Conservation (phyloP, 2,329 filamentous ascomycete species). For the Nannizziopsis arthrosporioides region DNA sequence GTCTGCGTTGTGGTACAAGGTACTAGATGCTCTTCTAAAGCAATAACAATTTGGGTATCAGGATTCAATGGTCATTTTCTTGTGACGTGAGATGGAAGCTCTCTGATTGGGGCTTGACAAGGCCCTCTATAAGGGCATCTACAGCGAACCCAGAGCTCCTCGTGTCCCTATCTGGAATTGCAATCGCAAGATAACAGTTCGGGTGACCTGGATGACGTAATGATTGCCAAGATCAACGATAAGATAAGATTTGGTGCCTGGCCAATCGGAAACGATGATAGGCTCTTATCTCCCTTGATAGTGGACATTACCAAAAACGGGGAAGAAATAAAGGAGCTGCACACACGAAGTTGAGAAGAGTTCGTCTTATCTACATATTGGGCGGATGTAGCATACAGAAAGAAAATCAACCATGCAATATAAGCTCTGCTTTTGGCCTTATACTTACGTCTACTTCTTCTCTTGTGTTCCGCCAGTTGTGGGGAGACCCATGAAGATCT, state of each 20-base stretch:
- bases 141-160: neutral
- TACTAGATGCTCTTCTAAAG: neutral
- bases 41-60: no score
- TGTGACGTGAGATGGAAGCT: no score
- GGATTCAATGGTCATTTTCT: no score
- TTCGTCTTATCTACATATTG: neutral
- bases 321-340: no score
- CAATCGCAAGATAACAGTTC: neutral
- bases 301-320: no score
- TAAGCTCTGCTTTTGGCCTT: neutral
- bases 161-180: neutral
- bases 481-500: slow-evolving; percentile 78
- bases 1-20: no score
- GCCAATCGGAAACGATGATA: neutral
- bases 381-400: neutral
- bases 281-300: neutral
- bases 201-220: neutral
- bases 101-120: no score
- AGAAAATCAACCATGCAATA: neutral
- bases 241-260: neutral
- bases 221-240: neutral
- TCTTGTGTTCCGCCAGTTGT: slow-evolving; percentile 60
- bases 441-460: slow-evolving; percentile 21
- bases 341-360: no score
- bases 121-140: no score